These are phyloP conservation scores for Adenanthera pavonina DNA, from an alignment of 306 rosid genomes.

Conservation along the genomic window DNA sequence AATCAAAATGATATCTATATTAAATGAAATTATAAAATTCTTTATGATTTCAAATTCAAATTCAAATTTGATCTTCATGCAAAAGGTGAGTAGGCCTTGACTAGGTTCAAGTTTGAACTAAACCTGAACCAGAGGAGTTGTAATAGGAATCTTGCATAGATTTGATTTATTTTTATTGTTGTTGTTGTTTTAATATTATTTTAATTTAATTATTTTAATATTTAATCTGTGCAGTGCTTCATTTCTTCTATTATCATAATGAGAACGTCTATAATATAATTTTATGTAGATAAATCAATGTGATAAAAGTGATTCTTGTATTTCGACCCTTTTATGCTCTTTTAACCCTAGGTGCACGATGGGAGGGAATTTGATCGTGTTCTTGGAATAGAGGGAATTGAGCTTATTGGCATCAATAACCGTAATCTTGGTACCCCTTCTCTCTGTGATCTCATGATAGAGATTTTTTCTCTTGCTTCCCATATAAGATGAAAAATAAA, in stretches of 20 bases:
- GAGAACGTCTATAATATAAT: too few species aligned
- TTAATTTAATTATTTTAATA: conserved; percentile 5
- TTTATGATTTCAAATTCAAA: too few species aligned
- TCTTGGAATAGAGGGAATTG: conserved; percentile 83
- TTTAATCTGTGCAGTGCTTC: background rate
- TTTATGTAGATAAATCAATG: too few species aligned
- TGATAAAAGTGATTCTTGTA: too few species aligned
- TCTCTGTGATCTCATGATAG: background rate
- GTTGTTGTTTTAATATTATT: too few species aligned
- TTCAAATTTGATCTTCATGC: too few species aligned
- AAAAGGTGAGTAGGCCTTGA: too few species aligned
- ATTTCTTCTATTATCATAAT: too few species aligned
- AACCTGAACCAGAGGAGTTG: background rate
- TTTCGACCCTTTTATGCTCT: background rate
- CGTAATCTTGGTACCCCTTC: conserved; percentile 80
- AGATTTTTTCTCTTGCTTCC: conserved; percentile 5
- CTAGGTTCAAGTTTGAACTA: too few species aligned
- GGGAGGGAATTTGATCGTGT: conserved; percentile 93
- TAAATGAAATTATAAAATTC: too few species aligned
- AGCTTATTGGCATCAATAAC: conserved; percentile 95
- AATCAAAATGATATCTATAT: too few species aligned
- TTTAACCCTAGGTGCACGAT: conserved; percentile 74
- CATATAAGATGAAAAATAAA: background rate
- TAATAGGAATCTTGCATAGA: conserved; percentile 18
- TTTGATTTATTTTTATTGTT: background rate